Base-by-base conservation (phyloP, 176 grass and related monocot genomes). In the Chrysopogon serrulatus region DNA sequence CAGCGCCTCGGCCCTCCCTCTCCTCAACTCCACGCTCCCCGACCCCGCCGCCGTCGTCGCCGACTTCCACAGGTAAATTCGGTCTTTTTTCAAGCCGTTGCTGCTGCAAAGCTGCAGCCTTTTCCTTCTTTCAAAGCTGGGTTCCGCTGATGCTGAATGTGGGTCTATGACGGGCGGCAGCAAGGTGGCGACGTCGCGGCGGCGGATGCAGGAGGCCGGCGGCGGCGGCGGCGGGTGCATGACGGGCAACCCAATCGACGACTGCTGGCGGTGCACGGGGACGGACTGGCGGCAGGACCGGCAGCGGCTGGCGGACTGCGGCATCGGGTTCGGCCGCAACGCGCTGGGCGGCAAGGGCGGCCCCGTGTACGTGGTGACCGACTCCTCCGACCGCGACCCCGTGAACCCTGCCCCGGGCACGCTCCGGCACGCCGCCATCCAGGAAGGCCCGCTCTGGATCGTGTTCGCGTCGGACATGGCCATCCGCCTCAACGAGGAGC, bases 371-470 rank as follows among this genome's bases (percentile, higher is more conserved):
- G 87, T 95, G 10, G 93, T 98, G 19, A 95, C 96, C 0, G 93
- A 98, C 77, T 37, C 96, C 3, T 95, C 96, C 0, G 96, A 98
- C 87, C 65, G 53, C 30, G 91, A 98, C 79, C 63, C 96, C 27
- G 96, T 98, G 56, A 96, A 88, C 88, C 96, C 96, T 0, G 11
- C 8, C 5, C 89, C 91, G 0, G 96, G 96, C 34, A 98, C 93
- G 9, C 93, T 98, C 75, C 93, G 96, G 0, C 82, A 98, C 86
- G 96, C 83, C 47, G 91, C 32, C n/a, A 92, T 98, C 91, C 93
- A 98, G 85, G 96, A 98, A 7, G 96, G 91, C 10, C 96, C 96
- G 0, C 91, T 98, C 9, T 98, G 96, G 96, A 98, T 98, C 86
- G 84, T 91, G 26, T 98, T 98, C 87, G 72, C 85, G 13, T 44